Conservation (phyloP, 129 eudicot species). For the Helianthus tuberosus region DNA sequence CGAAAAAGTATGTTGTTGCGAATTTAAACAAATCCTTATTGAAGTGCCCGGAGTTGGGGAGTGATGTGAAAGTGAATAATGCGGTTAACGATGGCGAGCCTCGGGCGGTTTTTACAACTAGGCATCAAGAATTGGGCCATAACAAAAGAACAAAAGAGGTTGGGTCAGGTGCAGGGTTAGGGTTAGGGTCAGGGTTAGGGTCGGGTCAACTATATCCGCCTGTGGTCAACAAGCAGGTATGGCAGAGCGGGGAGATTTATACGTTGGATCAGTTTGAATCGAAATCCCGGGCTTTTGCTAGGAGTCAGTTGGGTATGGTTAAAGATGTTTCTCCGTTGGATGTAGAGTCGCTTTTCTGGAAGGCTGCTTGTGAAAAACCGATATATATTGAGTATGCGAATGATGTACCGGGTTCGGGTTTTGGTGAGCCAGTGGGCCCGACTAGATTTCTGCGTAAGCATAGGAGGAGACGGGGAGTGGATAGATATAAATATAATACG, state of each 20-base stretch:
- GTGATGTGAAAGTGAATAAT: conserved; percentile 36
- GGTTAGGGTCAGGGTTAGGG: too few relatives aligned
- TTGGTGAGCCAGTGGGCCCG: conserved; percentile 72
- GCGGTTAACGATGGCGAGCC: conserved; percentile 38
- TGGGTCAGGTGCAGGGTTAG: conserved; percentile 7
- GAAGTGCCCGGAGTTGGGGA: conserved; percentile 74
- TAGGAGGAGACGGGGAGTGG: conserved; percentile 50
- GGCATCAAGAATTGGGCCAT: conserved; percentile 84
- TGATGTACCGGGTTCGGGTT: conserved; percentile 98
- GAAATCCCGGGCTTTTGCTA: conserved; percentile 74
- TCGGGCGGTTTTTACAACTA: conserved; percentile 80
- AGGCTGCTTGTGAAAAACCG: conserved; percentile 79
- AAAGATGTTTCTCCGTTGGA: conserved; percentile 73
- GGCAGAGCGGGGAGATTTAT: conserved; percentile 97
- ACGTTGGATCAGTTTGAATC: conserved; percentile 90
- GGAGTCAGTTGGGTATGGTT: conserved; percentile 52
- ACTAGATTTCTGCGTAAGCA: conserved; percentile 42
- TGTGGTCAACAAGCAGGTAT: conserved; percentile 74
- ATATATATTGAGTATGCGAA: conserved; percentile 91
- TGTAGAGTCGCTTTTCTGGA: conserved; percentile 83
- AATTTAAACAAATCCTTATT: conserved; percentile 75
- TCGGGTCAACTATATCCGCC: conserved; percentile 21
- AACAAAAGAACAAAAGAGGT: conserved; percentile 51
- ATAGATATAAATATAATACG: conserved; percentile 32
- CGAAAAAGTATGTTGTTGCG: conserved; percentile 64